Conservation (phyloP, 495 filamentous ascomycete genomes). For the Amphirosellinia nigrospora region DNA sequence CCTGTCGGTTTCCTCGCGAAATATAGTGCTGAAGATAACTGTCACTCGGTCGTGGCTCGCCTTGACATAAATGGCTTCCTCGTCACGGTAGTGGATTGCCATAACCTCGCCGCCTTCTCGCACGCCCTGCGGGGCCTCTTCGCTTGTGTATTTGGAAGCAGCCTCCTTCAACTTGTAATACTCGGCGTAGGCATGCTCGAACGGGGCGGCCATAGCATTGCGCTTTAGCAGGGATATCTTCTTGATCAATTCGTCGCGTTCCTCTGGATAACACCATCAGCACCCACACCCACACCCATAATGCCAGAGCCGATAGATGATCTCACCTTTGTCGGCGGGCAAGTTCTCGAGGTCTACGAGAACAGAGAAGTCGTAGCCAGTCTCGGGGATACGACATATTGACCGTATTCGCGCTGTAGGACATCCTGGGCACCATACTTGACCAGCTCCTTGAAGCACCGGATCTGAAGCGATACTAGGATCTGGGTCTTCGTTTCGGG, state of each 20-base stretch:
- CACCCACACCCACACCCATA: not conserved
- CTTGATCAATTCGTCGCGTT: conserved; percentile 80
- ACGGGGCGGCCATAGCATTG: conserved; percentile 97
- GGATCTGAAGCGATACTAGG: conserved; percentile 87
- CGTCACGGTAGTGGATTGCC: conserved; percentile 96
- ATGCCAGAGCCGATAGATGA: not conserved
- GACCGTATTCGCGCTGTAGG: conserved; percentile 90
- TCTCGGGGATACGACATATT: conserved; percentile 88
- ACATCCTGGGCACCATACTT: conserved; percentile 91
- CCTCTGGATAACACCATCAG: conserved; percentile 58
- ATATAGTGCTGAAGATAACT: conserved; percentile 98
- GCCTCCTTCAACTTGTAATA: conserved; percentile 84
- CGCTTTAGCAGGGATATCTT: conserved; percentile 90
- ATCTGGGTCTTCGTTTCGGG: conserved; percentile 92
- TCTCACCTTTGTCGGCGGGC: conserved; percentile 72
- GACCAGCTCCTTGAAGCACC: conserved; percentile 91
- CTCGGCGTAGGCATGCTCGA: conserved; percentile 94
- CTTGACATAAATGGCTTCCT: conserved; percentile 99
- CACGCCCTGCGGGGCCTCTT: conserved; percentile 88
- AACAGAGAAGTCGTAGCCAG: conserved; percentile 93
- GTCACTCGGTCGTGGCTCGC: conserved; percentile 96
- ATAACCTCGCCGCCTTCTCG: conserved; percentile 90
- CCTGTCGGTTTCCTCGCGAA: conserved; percentile 95
- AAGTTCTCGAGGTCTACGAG: conserved; percentile 85
- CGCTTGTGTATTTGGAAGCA: conserved; percentile 86